Evolutionary conservation across 2,329 filamentous ascomycete species (phyloP).

Genomic region (Neopestalotiopsis clavispora): DNA sequence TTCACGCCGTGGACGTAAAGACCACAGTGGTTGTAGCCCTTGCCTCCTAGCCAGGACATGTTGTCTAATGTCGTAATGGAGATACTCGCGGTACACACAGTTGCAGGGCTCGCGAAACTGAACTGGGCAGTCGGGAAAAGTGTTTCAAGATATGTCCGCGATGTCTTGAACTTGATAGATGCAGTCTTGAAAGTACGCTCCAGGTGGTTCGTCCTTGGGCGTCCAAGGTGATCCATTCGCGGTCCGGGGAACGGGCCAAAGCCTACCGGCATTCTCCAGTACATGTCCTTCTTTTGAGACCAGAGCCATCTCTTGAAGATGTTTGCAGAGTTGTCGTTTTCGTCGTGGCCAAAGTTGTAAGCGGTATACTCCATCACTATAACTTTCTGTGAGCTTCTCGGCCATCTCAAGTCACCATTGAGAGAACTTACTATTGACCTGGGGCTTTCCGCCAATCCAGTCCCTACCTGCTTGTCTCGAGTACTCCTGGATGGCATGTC

Average conservation of each 20-base stretch:
- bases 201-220: conserved; percentile 20
- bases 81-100: conserved; percentile 48
- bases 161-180: conserved; percentile 55
- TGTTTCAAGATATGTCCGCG: conserved; percentile 52
- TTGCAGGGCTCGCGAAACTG: conserved; percentile 47
- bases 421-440: conserved; percentile 45
- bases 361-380: conserved; percentile 45
- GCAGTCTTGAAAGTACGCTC: conserved; percentile 48
- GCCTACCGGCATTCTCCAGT: conserved; percentile 49
- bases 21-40: conserved; percentile 61
- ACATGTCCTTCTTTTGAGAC: conserved; percentile 39
- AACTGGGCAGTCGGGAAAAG: conserved; percentile 49
- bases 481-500: conserved; percentile 60
- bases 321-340: conserved; percentile 58
- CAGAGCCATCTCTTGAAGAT: conserved; percentile 54
- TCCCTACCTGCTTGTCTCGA: conserved; percentile 59
- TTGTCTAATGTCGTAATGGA: conserved; percentile 48
- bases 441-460: conserved; percentile 38
- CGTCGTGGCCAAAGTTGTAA: conserved; percentile 64
- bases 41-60: conserved; percentile 66
- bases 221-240: conserved; percentile 39
- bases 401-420: neutral
- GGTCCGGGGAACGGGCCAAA: conserved; percentile 54
- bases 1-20: conserved; percentile 67
- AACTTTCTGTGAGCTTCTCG: conserved; percentile 7